Evolutionary conservation across 192 early-diverging fungal genomes (phyloP).

Genomic region (Gaertneriomyces sp.): DNA sequence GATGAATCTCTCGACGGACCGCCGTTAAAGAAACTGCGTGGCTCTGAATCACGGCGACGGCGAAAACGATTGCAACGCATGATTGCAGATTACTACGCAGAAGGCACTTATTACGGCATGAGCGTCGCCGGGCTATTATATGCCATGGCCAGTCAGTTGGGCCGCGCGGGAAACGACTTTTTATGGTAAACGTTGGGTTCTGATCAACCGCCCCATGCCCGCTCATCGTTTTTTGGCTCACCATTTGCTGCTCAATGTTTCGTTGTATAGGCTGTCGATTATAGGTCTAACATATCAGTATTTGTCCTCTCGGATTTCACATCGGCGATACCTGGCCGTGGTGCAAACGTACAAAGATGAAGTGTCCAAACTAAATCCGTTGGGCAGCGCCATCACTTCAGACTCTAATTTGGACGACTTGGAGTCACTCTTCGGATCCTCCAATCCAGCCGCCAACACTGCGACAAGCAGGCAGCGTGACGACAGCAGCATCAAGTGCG

Average conservation of each 20-base stretch:
- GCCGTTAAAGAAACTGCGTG: slow-evolving; percentile 8
- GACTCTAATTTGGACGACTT: slow-evolving; percentile 28
- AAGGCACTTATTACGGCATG: slow-evolving; percentile 72
- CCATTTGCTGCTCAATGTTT: slow-evolving; percentile 10
- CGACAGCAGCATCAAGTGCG: slow-evolving; percentile 53
- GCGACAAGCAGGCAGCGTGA: slow-evolving; percentile 31
- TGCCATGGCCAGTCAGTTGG: slow-evolving; percentile 69
- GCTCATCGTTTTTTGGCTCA: too few species aligned
- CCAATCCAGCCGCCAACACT: not conserved
- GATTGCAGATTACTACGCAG: slow-evolving; percentile 77
- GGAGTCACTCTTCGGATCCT: slow-evolving; percentile 23
- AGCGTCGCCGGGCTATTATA: slow-evolving; percentile 71
- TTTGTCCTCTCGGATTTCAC: slow-evolving; percentile 67
- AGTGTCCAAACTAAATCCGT: slow-evolving; percentile 55
- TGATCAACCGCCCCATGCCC: slow-evolving; percentile 1
- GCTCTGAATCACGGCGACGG: slow-evolving; percentile 10
- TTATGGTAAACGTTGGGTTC: slow-evolving; percentile 61
- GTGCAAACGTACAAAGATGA: slow-evolving; percentile 67
- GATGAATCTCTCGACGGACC: not conserved
- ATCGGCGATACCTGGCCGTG: slow-evolving; percentile 59
- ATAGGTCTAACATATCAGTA: slow-evolving; percentile 78
- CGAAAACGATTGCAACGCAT: slow-evolving; percentile 34
- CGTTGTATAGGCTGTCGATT: slow-evolving; percentile 65
- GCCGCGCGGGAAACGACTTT: slow-evolving; percentile 63
- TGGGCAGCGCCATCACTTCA: not conserved